These are phyloP conservation scores for Phytophthora pseudosyringae DNA, from an alignment of 352 stramenopile genomes.

Conservation along the genomic window DNA sequence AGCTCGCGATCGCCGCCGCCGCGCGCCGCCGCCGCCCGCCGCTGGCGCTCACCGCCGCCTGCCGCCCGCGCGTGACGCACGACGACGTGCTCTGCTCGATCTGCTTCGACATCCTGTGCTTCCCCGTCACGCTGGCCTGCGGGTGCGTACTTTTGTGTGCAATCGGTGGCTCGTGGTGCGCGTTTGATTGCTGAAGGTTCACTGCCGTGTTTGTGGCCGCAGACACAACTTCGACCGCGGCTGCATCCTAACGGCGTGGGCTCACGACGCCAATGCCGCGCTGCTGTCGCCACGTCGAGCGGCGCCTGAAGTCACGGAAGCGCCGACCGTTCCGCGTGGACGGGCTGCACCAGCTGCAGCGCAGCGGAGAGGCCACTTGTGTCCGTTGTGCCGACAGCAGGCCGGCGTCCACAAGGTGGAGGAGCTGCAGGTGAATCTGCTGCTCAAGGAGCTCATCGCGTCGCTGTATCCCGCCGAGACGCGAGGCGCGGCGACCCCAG, in stretches of 20 bases:
- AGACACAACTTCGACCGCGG: conserved; percentile 89
- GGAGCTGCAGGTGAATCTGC: conserved; percentile 67
- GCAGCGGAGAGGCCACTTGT: conserved; percentile 41
- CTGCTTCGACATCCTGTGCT: conserved; percentile 81
- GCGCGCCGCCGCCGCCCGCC: conserved; percentile 17
- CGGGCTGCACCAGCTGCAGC: neutral
- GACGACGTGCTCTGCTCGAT: conserved; percentile 75
- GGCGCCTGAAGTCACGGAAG: conserved; percentile 1
- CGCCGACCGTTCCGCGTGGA: neutral
- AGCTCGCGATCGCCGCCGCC: conserved; percentile 29
- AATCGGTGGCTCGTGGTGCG: neutral
- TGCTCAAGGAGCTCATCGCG: conserved; percentile 68
- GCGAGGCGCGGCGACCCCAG: conserved; percentile 36
- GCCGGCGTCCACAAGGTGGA: conserved; percentile 28
- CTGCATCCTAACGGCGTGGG: conserved; percentile 75
- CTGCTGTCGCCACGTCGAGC: conserved; percentile 19
- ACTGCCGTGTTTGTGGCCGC: conserved; percentile 7
- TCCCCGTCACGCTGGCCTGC: conserved; percentile 76
- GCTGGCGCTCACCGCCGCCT: neutral
- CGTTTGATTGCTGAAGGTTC: neutral
- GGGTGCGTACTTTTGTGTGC: conserved; percentile 40
- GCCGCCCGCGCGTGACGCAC: conserved; percentile 25
- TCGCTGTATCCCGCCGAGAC: conserved; percentile 64
- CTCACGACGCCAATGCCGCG: conserved; percentile 33
- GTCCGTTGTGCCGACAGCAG: conserved; percentile 70